phyloP scores from a whole-genome alignment of 352 stramenopile species.

The Globisporangium cystogenes region DNA sequence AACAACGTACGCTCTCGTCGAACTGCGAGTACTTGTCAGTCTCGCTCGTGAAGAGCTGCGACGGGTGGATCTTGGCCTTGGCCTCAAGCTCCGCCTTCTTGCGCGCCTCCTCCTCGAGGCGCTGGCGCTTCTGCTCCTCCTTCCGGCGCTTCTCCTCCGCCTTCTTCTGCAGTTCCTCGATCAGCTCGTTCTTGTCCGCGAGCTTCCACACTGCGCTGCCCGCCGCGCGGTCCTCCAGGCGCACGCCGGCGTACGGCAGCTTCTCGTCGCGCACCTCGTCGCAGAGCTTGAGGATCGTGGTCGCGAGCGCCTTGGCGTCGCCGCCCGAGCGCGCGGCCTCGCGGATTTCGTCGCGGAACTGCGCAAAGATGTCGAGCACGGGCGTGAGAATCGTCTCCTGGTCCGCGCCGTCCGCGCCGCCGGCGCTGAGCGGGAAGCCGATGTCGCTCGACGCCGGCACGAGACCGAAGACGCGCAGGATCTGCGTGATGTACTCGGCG shows the following conservation, averaged over 20 bases:
- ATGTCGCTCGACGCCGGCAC: conserved; percentile 70
- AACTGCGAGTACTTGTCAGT: conserved; percentile 89
- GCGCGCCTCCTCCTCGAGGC: conserved; percentile 58
- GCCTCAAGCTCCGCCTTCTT: conserved; percentile 82
- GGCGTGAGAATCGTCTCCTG: conserved; percentile 82
- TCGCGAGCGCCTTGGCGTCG: conserved; percentile 52
- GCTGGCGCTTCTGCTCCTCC: conserved; percentile 73
- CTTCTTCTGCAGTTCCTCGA: conserved; percentile 79
- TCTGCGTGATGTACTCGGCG: conserved; percentile 87
- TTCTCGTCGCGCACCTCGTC: conserved; percentile 88
- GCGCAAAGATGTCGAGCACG: conserved; percentile 86
- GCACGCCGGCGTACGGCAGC: conserved; percentile 83
- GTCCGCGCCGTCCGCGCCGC: conserved; percentile 25
- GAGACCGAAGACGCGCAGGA: conserved; percentile 82
- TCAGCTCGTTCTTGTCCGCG: conserved; percentile 83
- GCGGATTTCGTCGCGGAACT: conserved; percentile 85
- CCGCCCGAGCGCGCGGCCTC: conserved; percentile 51
- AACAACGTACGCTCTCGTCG: conserved; percentile 73
- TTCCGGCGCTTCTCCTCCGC: conserved; percentile 71
- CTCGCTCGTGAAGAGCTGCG: conserved; percentile 90
- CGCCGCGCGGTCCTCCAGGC: conserved; percentile 78
- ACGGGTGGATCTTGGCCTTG: conserved; percentile 88
- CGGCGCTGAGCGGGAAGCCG: conserved; percentile 62
- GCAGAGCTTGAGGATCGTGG: conserved; percentile 72
- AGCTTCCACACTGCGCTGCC: conserved; percentile 87